Conservation (phyloP, 805 yeast species). For the Ogataea paradorogensis region DNA sequence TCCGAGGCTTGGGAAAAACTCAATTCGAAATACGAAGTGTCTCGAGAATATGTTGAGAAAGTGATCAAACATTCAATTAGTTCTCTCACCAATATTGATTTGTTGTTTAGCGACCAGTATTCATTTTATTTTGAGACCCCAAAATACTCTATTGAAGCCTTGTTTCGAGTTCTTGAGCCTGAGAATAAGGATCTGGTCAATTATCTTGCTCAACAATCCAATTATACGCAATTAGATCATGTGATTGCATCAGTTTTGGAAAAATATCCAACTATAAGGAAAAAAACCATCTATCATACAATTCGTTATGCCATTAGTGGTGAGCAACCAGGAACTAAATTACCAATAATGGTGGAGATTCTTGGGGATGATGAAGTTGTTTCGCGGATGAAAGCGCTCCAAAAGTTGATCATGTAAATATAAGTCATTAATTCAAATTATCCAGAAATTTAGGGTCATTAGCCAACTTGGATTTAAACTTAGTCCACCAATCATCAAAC, state of each 20-base stretch:
- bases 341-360: constrained; percentile 54
- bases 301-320: constrained; percentile 71
- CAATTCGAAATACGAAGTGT: constrained; percentile 15
- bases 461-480: constrained; percentile 69
- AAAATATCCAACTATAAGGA: constrained; percentile 19
- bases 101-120: constrained; percentile 43
- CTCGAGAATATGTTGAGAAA: constrained; percentile 33
- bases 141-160: constrained; percentile 26
- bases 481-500: constrained; percentile 95
- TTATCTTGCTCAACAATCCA: constrained; percentile 11
- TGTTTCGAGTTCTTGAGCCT: constrained; percentile 9
- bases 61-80: constrained; percentile 46
- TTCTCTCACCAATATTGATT: constrained; percentile 51
- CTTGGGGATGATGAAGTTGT: constrained; percentile 47
- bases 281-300: constrained; percentile 50
- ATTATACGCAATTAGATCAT: constrained; percentile 13
- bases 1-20: constrained; percentile 28
- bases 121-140: constrained; percentile 46
- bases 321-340: constrained; percentile 62
- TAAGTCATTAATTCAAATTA: constrained; percentile 29
- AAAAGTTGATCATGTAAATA: not conserved
- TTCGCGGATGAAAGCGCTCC: not conserved
- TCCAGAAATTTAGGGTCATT: constrained; percentile 84
- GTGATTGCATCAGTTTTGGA: constrained; percentile 5
- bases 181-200: constrained; percentile 1